A percentile compares a stretch with the other conserved stretches of the same genome.
phyloP scores from a whole-genome alignment of 2,329 filamentous ascomycete genomes.

The Epichloe gansuensis region DNA sequence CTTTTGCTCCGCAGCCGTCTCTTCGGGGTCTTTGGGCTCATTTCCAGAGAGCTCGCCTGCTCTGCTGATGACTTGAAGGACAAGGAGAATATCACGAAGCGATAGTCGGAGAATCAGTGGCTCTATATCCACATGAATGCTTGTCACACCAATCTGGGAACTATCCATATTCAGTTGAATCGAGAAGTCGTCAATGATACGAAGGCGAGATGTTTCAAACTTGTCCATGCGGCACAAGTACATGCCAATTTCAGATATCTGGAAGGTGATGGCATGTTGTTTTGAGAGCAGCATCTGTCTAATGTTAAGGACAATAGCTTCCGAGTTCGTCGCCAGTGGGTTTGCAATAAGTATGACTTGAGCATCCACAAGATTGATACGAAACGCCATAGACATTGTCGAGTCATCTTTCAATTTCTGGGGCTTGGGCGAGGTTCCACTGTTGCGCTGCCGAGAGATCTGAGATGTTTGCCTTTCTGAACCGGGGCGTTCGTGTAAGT shows the following conservation, averaged over 20 bases:
- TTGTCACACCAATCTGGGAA: constrained; percentile 51
- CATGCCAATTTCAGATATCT: constrained; percentile 93
- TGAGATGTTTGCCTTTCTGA: constrained; percentile 21
- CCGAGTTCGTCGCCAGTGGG: constrained; percentile 75
- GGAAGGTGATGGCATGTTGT: constrained; percentile 86
- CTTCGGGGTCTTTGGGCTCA: constrained; percentile 33
- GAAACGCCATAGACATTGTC: constrained; percentile 68
- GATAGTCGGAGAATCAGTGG: constrained; percentile 84
- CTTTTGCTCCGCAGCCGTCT: constrained; percentile 38
- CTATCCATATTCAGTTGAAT: constrained; percentile 78
- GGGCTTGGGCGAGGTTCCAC: background rate
- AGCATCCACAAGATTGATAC: constrained; percentile 88
- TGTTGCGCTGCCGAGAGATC: constrained; percentile 15
- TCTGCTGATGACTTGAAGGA: constrained; percentile 81
- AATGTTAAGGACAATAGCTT: constrained; percentile 89
- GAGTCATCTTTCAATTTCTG: constrained; percentile 10
- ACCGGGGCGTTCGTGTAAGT: constrained; percentile 24
- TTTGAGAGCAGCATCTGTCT: constrained; percentile 89
- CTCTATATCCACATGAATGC: constrained; percentile 78
- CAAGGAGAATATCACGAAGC: constrained; percentile 85
- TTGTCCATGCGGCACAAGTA: constrained; percentile 97
- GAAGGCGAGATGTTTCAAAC: constrained; percentile 79
- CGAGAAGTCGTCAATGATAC: constrained; percentile 95
- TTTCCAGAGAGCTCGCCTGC: constrained; percentile 76
- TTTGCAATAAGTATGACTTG: constrained; percentile 96